phyloP scores from a whole-genome alignment of 306 rosid species.

The Cucurbita pepo region DNA sequence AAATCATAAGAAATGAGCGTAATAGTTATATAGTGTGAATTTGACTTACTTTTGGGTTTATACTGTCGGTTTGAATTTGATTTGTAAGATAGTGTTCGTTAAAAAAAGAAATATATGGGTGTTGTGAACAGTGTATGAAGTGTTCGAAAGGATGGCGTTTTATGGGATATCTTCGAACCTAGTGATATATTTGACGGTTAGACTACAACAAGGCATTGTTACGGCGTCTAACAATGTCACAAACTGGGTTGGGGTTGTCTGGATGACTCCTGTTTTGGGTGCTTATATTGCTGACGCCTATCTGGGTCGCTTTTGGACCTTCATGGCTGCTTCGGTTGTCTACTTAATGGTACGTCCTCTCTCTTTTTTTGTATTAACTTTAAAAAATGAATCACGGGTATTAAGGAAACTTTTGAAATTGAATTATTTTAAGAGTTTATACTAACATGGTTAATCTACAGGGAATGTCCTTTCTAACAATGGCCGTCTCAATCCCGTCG shows the following conservation, averaged over 20 bases:
- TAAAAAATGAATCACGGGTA: too few species aligned
- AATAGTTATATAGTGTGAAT: too few species aligned
- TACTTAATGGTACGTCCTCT: constrained; percentile 34
- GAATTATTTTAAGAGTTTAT: too few species aligned
- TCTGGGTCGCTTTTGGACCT: constrained; percentile 77
- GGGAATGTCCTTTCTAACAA: constrained; percentile 70
- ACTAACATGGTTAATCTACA: constrained; percentile 3
- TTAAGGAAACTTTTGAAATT: too few species aligned
- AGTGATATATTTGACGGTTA: constrained; percentile 21
- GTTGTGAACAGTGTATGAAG: constrained; percentile 25
- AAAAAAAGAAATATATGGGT: not conserved
- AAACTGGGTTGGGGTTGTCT: constrained; percentile 48
- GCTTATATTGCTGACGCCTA: constrained; percentile 73
- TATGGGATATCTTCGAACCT: constrained; percentile 42
- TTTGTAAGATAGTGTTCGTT: too few species aligned
- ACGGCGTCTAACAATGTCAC: constrained; percentile 33
- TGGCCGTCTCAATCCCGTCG: constrained; percentile 52
- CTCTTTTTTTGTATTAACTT: too few species aligned
- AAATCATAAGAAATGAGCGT: too few species aligned
- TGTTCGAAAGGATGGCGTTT: constrained; percentile 47
- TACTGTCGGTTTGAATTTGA: too few species aligned
- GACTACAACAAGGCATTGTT: constrained; percentile 33
- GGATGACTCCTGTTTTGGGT: constrained; percentile 76
- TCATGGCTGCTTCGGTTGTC: constrained; percentile 30
- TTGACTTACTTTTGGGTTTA: too few species aligned